A percentile compares a stretch with the other conserved stretches of the same genome.
Evolutionary conservation across 768 basidiomycete genomes (phyloP).

Genomic region (Daedaleopsis nitida): DNA sequence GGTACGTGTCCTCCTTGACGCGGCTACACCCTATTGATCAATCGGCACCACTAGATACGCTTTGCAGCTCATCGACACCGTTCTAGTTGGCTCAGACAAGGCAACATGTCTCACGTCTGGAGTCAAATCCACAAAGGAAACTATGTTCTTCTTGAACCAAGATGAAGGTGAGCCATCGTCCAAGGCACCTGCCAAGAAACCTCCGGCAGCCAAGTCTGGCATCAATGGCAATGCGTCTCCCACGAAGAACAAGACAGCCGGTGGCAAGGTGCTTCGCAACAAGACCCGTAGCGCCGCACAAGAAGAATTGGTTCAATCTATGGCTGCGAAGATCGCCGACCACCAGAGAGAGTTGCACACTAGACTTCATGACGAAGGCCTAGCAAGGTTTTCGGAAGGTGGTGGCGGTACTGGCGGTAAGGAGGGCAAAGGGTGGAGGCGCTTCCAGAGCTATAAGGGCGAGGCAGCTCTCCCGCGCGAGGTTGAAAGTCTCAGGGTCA

Average conservation of each 20-base stretch:
- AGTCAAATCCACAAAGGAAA: slow-evolving; percentile 80
- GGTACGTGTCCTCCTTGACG: slow-evolving; percentile 45
- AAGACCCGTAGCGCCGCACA: slow-evolving; percentile 88
- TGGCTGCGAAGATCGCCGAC: slow-evolving; percentile 75
- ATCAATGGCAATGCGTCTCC: slow-evolving; percentile 66
- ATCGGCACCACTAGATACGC: slow-evolving; percentile 64
- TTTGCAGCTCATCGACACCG: slow-evolving; percentile 85
- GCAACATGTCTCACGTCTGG: slow-evolving; percentile 81
- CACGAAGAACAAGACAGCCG: slow-evolving; percentile 71
- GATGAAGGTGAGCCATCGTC: slow-evolving; percentile 56
- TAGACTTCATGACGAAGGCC: slow-evolving; percentile 74
- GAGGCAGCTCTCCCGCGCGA: slow-evolving; percentile 89
- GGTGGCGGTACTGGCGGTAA: slow-evolving; percentile 74
- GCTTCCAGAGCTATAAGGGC: slow-evolving; percentile 95
- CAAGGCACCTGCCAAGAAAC: slow-evolving; percentile 56
- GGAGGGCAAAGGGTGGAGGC: slow-evolving; percentile 92
- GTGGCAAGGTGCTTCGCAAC: slow-evolving; percentile 84
- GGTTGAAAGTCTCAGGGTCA: slow-evolving; percentile 76
- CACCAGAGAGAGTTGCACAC: slow-evolving; percentile 87
- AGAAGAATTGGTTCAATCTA: slow-evolving; percentile 80
- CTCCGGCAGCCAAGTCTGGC: slow-evolving; percentile 47
- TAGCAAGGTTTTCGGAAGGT: slow-evolving; percentile 83
- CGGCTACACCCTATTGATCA: neutral
- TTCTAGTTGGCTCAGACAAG: slow-evolving; percentile 70
- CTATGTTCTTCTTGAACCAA: slow-evolving; percentile 79